These are phyloP conservation scores for Calvatia gigantea DNA, from an alignment of 768 basidiomycete genomes.

Conservation along the genomic window DNA sequence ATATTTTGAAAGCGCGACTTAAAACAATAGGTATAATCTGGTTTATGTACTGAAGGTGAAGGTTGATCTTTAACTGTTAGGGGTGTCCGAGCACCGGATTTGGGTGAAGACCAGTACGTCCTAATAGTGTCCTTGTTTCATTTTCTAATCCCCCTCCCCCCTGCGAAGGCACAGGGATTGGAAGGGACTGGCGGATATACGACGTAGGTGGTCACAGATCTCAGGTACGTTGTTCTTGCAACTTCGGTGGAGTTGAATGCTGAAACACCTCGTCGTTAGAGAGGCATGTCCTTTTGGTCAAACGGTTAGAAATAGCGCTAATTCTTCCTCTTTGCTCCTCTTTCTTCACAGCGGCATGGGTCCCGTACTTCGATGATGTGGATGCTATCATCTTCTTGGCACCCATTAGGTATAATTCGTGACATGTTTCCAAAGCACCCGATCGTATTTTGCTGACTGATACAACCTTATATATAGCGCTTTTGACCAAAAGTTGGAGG, in stretches of 20 bases:
- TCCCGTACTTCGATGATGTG: slow-evolving; percentile 66
- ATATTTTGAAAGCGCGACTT: slow-evolving; percentile 67
- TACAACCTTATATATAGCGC: slow-evolving; percentile 29
- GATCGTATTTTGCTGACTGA: background rate
- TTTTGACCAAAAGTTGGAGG: slow-evolving; percentile 67
- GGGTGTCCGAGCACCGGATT: slow-evolving; percentile 71
- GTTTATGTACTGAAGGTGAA: background rate
- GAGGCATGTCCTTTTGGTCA: slow-evolving; percentile 21
- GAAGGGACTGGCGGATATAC: slow-evolving; percentile 43
- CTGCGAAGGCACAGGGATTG: slow-evolving; percentile 23
- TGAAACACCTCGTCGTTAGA: slow-evolving; percentile 18
- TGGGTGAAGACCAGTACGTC: slow-evolving; percentile 46
- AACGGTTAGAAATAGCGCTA: background rate
- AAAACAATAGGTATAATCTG: slow-evolving; percentile 46
- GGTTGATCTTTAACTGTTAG: slow-evolving; percentile 23
- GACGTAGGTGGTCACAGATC: slow-evolving; percentile 66
- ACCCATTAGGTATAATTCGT: slow-evolving; percentile 46
- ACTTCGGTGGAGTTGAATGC: background rate
- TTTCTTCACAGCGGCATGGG: slow-evolving; percentile 45
- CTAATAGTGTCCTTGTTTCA: background rate
- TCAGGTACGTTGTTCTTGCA: slow-evolving; percentile 38
- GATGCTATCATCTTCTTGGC: slow-evolving; percentile 71
- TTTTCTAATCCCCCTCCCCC: background rate
- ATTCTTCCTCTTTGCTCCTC: background rate
- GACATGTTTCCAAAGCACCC: background rate